Base-by-base conservation (phyloP, 176 grass and related monocot genomes). In the Calamus simplicifolius region DNA sequence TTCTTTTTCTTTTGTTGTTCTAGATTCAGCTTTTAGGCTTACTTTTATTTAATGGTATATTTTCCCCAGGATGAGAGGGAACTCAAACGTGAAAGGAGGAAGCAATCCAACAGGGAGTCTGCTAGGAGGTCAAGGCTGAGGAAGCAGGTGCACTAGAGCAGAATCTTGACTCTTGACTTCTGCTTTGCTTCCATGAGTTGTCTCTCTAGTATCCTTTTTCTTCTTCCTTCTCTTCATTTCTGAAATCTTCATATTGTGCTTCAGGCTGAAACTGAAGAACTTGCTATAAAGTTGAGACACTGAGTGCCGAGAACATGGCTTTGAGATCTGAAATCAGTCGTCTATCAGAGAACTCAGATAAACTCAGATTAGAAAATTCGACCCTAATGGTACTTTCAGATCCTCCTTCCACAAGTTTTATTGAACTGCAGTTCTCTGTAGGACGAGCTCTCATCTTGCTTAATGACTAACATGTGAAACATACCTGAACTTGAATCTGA, bases 91-190 rank as follows among this genome's bases (percentile, higher is more conserved):
- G 85, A 95, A 60, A 72, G 66, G 51, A 81, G 83, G 65, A 91
- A 91, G 62, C 88, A 86, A 69, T 91, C 88, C 25, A 91, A 91
- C 50, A 70, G 88, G 67, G 90, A 89, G 15, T 95, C 90, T 35
- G 90, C 90, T 43, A 72, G 86, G 49, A 74, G 90, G 38, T 95
- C 90, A 69, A 89, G 90, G 67, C 52, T 95, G 58, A 76, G 86
- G 75, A 95, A 95, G 57, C 82, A 95, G 86, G 85, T 95, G 69
- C 51, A 25, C n/a, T 31, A 64, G 18, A 50, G 21, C 16, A 19
- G 61, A 15, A 50, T 25, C 18, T 50, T 50, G 18, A 63, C 4
- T 35, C 2, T 31, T 43, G 35, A 43, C 8, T 43, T 12, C 2
- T 43, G 31, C 35, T 43, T 43, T 12, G 7, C 35, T 43, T 43